A percentile compares a stretch with the other conserved stretches of the same genome.
phyloP scores from a whole-genome alignment of 176 grass and related monocot genomes.

The Eremochloa ophiuroides region DNA sequence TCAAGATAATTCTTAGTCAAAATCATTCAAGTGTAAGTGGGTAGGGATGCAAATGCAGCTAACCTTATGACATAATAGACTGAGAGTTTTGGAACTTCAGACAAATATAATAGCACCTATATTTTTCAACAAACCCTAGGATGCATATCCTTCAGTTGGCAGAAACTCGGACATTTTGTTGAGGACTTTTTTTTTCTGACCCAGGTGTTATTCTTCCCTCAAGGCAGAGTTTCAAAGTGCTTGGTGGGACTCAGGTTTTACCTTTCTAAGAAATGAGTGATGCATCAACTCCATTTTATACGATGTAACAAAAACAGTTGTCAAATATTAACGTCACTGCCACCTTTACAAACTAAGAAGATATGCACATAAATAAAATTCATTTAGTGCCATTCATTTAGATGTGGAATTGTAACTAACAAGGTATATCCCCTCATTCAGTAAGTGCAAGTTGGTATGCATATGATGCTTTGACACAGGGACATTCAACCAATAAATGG shows the following conservation, averaged over 20 bases:
- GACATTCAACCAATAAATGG: background rate
- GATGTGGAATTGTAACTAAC: background rate
- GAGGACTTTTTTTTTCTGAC: background rate
- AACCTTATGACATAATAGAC: background rate
- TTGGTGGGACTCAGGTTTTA: background rate
- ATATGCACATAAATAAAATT: constrained; percentile 9
- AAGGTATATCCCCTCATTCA: background rate
- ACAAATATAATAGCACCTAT: background rate
- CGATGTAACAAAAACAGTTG: background rate
- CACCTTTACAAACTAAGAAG: constrained; percentile 1
- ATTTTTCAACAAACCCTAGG: background rate
- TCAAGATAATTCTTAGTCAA: background rate
- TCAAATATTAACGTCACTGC: background rate
- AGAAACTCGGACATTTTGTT: background rate
- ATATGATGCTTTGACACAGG: constrained; percentile 10
- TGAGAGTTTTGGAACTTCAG: background rate
- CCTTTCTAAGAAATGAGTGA: background rate
- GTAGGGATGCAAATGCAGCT: background rate
- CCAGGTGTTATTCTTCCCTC: background rate
- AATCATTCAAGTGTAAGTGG: background rate
- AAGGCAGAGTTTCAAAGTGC: background rate
- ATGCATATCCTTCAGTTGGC: background rate
- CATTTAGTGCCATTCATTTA: background rate
- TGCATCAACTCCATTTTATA: background rate
- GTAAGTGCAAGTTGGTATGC: constrained; percentile 5